Conservation (phyloP, 2,329 filamentous ascomycete genomes). For the Diaporthe sp. region DNA sequence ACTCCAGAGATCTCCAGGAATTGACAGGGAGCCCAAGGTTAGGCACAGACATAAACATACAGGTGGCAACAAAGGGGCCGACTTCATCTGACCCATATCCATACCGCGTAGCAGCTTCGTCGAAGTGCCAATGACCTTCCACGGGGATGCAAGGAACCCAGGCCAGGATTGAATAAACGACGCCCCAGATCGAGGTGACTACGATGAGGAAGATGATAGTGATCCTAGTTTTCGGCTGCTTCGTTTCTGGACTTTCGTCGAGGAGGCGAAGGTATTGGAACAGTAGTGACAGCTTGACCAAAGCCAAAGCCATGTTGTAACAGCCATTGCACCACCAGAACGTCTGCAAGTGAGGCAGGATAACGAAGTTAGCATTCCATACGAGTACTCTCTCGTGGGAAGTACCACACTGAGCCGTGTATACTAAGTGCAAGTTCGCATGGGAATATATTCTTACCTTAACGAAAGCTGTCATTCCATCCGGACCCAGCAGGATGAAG, state of each 20-base stretch:
- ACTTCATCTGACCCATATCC: slow-evolving; percentile 35
- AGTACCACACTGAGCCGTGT: no score
- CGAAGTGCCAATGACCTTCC: slow-evolving; percentile 43
- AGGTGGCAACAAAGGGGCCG: slow-evolving; percentile 13
- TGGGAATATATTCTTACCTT: neutral
- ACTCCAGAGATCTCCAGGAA: neutral
- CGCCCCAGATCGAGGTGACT: slow-evolving; percentile 44
- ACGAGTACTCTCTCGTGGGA: neutral
- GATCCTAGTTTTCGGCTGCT: slow-evolving; percentile 40
- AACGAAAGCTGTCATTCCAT: slow-evolving; percentile 34
- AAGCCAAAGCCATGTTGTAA: slow-evolving; percentile 44
- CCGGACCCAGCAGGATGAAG: slow-evolving; percentile 25
- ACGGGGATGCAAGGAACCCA: slow-evolving; percentile 45
- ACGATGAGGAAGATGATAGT: slow-evolving; percentile 40
- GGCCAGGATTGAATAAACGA: slow-evolving; percentile 42
- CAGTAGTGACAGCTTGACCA: slow-evolving; percentile 46
- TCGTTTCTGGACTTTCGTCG: slow-evolving; percentile 34
- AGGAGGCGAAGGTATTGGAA: slow-evolving; percentile 47
- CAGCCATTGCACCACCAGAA: slow-evolving; percentile 43
- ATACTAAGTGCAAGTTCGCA: neutral
- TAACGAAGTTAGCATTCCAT: neutral
- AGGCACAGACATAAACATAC: neutral
- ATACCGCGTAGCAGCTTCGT: slow-evolving; percentile 18
- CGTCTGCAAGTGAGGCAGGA: slow-evolving; percentile 15
- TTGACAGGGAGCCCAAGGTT: neutral